Evolutionary conservation across 306 rosid species (phyloP).

Genomic region (Inga laurina): DNA sequence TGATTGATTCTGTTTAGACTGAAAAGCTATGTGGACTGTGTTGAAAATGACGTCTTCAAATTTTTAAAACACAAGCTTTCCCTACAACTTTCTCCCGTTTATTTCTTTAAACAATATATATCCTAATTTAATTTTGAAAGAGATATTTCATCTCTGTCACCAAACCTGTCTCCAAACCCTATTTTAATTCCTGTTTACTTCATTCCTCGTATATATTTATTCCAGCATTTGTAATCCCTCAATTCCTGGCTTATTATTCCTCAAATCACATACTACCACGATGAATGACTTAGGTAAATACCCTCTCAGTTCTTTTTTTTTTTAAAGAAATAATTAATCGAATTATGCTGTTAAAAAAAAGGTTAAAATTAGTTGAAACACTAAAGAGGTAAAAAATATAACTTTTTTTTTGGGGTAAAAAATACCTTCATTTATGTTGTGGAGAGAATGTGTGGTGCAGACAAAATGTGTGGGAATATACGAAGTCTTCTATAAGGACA

Average conservation of each 20-base stretch:
- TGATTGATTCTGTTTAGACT: not conserved
- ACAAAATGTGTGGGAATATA: too few relatives aligned
- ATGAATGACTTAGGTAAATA: not conserved
- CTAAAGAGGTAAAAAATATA: too few relatives aligned
- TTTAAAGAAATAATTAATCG: too few relatives aligned
- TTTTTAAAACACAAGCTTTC: not conserved
- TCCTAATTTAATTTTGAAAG: not conserved
- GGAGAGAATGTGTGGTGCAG: too few relatives aligned
- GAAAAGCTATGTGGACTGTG: not conserved
- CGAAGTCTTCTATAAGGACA: too few relatives aligned
- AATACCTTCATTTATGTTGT: too few relatives aligned
- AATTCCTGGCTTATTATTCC: not conserved
- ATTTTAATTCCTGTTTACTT: not conserved
- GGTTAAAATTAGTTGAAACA: too few relatives aligned
- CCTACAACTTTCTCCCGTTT: not conserved
- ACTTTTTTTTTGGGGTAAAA: too few relatives aligned
- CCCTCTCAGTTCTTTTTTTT: too few relatives aligned
- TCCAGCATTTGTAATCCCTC: not conserved
- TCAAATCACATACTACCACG: not conserved
- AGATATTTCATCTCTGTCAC: not conserved
- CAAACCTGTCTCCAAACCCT: not conserved
- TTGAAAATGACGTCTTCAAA: not conserved
- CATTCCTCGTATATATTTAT: not conserved
- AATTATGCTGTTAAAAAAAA: too few relatives aligned
- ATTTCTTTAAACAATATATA: not conserved